A percentile compares a stretch with the other conserved stretches of the same genome.
These are phyloP conservation scores for Litchi chinensis DNA, from an alignment of 345 rosid genomes.

Conservation along the genomic window DNA sequence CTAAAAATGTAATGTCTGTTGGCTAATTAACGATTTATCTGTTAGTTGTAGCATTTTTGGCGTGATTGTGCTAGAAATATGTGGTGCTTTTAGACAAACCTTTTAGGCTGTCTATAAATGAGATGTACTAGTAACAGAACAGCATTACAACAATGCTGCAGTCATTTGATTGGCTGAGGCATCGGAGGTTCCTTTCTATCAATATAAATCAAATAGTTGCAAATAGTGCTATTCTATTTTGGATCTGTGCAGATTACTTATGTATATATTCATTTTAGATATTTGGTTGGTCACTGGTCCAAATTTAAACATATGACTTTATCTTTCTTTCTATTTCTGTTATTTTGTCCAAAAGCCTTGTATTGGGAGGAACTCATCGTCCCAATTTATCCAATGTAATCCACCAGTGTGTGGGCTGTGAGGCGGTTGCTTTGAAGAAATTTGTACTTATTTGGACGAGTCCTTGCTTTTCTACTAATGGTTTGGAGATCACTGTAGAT, in stretches of 20 bases:
- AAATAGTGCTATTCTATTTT: background rate
- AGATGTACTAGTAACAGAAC: background rate
- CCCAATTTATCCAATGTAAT: background rate
- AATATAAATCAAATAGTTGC: background rate
- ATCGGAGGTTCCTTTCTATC: background rate
- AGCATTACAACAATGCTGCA: background rate
- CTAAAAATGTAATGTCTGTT: background rate
- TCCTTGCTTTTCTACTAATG: background rate
- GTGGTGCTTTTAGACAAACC: background rate
- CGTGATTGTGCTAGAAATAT: conserved; percentile 7
- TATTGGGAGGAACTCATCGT: background rate
- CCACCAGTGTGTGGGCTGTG: background rate
- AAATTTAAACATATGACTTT: background rate
- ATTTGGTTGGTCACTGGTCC: background rate
- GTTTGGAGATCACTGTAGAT: background rate
- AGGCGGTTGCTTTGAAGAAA: background rate
- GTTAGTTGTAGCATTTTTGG: background rate
- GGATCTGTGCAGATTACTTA: background rate
- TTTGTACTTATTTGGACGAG: background rate
- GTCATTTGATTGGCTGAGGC: background rate
- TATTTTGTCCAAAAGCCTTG: background rate
- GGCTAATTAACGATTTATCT: background rate
- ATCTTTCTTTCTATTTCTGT: background rate
- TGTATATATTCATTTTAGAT: too few species aligned
- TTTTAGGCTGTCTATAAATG: background rate